Conservation (phyloP, 2,329 filamentous ascomycete species). For the Neopestalotiopsis sp. region DNA sequence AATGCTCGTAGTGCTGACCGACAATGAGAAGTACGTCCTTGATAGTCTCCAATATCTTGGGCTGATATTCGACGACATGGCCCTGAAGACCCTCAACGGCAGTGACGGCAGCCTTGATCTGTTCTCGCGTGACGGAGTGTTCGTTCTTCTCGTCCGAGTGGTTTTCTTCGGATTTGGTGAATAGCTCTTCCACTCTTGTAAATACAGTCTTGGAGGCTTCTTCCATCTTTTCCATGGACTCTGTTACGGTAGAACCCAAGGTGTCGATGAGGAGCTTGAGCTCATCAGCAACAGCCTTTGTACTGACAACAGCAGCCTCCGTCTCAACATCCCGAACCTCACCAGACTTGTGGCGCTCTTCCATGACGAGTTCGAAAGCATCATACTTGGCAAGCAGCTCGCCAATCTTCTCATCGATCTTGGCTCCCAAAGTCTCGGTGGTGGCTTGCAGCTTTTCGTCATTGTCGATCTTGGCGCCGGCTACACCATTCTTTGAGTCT, state of each 20-base stretch:
- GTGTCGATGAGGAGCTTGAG: slow-evolving; percentile 86
- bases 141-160: slow-evolving; percentile 77
- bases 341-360: slow-evolving; percentile 74
- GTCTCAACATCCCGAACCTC: slow-evolving; percentile 77
- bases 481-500: slow-evolving; percentile 79
- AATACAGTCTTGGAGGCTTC: slow-evolving; percentile 89
- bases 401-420: slow-evolving; percentile 70
- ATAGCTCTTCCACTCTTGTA: slow-evolving; percentile 79
- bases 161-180: slow-evolving; percentile 75
- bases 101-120: slow-evolving; percentile 76
- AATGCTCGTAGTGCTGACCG: slow-evolving; percentile 86
- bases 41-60: slow-evolving; percentile 85
- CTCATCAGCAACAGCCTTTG: slow-evolving; percentile 84
- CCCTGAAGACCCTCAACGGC: slow-evolving; percentile 79
- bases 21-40: slow-evolving; percentile 85
- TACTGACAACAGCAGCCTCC: slow-evolving; percentile 74
- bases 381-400: slow-evolving; percentile 89
- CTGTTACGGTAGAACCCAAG: slow-evolving; percentile 79
- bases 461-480: slow-evolving; percentile 80
- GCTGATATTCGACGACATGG: slow-evolving; percentile 82
- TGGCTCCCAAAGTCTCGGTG: slow-evolving; percentile 57
- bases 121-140: slow-evolving; percentile 82
- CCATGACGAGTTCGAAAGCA: slow-evolving; percentile 76
- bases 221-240: slow-evolving; percentile 85
- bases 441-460: slow-evolving; percentile 76